Conservation (phyloP, 192 early-diverging fungal genomes). For the Coemansia guatemalensis region DNA sequence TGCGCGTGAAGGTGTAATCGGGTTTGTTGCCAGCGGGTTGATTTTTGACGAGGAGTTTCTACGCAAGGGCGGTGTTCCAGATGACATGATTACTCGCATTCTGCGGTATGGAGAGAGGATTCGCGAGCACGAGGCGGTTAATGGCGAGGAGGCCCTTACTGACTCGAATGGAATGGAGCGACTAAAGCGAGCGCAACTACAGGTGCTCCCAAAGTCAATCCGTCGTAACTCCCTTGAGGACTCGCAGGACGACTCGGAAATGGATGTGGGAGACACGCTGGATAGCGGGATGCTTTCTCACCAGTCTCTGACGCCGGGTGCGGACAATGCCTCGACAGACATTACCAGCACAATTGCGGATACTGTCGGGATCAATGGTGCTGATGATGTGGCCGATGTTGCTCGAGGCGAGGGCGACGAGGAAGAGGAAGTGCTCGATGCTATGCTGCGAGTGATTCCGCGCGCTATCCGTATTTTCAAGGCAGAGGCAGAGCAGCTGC, state of each 20-base stretch:
- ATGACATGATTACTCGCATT: slow-evolving; percentile 13
- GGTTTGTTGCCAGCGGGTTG: slow-evolving; percentile 42
- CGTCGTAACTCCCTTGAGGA: not conserved
- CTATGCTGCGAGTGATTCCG: slow-evolving; percentile 29
- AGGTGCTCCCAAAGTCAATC: slow-evolving; percentile 1
- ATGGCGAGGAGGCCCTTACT: slow-evolving; percentile 27
- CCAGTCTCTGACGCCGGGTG: not conserved
- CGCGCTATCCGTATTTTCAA: slow-evolving; percentile 15
- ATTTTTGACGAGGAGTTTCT: slow-evolving; percentile 39
- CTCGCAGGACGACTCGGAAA: not conserved
- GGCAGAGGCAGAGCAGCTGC: slow-evolving; percentile 31
- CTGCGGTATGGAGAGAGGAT: slow-evolving; percentile 23
- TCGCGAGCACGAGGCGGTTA: slow-evolving; percentile 20
- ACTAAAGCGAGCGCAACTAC: slow-evolving; percentile 18
- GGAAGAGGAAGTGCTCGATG: slow-evolving; percentile 12
- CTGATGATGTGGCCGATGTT: not conserved
- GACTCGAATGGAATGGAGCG: not conserved
- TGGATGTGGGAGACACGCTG: not conserved
- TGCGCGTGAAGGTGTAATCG: slow-evolving; percentile 25
- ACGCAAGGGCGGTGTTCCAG: slow-evolving; percentile 16
- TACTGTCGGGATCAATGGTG: not conserved
- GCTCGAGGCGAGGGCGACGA: not conserved
- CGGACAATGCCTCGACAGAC: not conserved
- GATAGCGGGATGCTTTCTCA: not conserved
- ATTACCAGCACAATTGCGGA: not conserved